A percentile compares a stretch with the other conserved stretches of the same genome.
These are phyloP conservation scores for Aspergillus steynii DNA, from an alignment of 495 filamentous ascomycete species.

Conservation along the genomic window DNA sequence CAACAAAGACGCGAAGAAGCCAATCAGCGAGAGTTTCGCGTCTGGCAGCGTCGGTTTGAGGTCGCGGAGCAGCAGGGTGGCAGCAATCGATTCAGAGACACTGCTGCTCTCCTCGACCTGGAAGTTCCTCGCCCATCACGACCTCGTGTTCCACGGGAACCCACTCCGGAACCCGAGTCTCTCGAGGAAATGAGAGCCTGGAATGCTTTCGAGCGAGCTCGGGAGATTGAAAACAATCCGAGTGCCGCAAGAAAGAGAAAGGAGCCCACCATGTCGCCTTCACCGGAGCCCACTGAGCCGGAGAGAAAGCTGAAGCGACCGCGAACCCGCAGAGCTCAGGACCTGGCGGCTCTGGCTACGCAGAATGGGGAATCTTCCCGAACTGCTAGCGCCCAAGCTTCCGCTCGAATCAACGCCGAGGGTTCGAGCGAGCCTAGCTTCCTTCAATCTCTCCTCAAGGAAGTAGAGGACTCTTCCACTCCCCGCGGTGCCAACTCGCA, in stretches of 20 bases:
- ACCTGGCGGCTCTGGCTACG: constrained; percentile 43
- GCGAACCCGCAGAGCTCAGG: constrained; percentile 60
- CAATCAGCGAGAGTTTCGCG: constrained; percentile 65
- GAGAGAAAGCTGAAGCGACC: constrained; percentile 84
- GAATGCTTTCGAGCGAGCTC: constrained; percentile 84
- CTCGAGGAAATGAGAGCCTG: constrained; percentile 81
- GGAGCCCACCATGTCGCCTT: constrained; percentile 73
- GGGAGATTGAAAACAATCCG: constrained; percentile 61
- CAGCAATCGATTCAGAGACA: constrained; percentile 67
- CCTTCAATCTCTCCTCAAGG: constrained; percentile 77
- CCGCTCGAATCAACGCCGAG: constrained; percentile 34
- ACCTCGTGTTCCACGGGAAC: constrained; percentile 43
- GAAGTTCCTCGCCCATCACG: constrained; percentile 47
- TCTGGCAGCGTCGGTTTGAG: constrained; percentile 77
- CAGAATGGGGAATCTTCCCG: constrained; percentile 50
- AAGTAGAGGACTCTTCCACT: constrained; percentile 72
- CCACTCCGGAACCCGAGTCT: constrained; percentile 63
- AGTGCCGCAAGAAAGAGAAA: constrained; percentile 69
- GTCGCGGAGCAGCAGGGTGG: constrained; percentile 80
- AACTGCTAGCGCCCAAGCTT: constrained; percentile 31
- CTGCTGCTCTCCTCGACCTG: constrained; percentile 52
- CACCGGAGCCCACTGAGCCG: constrained; percentile 59
- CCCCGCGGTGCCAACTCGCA: constrained; percentile 54
- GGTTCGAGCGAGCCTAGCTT: constrained; percentile 59
- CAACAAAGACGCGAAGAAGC: constrained; percentile 59